These are phyloP conservation scores for Botryotinia narcissicola DNA, from an alignment of 2,329 filamentous ascomycete species.

Conservation along the genomic window DNA sequence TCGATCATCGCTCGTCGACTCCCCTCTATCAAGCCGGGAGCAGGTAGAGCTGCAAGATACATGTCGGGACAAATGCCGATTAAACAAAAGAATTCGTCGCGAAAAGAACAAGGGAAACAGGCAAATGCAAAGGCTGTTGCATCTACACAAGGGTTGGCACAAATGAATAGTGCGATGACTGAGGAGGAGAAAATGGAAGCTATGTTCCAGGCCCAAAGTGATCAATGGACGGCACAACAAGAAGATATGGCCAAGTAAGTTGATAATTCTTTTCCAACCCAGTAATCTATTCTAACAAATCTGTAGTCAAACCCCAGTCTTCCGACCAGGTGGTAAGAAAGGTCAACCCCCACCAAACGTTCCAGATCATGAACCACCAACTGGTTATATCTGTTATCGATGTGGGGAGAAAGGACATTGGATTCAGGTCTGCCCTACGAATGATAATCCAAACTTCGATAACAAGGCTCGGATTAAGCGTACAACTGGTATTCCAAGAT, in stretches of 20 bases:
- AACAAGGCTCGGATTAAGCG: conserved; percentile 90
- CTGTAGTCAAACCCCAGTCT: conserved; percentile 59
- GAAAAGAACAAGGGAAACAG: conserved; percentile 63
- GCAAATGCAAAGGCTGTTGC: conserved; percentile 53
- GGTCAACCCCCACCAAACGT: conserved; percentile 59
- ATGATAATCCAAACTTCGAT: conserved; percentile 94
- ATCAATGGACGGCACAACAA: conserved; percentile 91
- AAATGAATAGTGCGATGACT: conserved; percentile 77
- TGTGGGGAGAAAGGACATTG: conserved; percentile 98
- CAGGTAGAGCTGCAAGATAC: conserved; percentile 89
- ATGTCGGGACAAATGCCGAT: conserved; percentile 94
- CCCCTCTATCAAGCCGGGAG: conserved; percentile 79
- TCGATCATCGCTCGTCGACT: conserved; percentile 86
- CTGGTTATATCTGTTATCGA: conserved; percentile 93
- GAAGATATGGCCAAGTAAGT: conserved; percentile 82
- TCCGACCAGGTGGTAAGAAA: conserved; percentile 55
- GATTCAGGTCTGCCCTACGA: conserved; percentile 98
- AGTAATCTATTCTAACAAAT: conserved; percentile 38
- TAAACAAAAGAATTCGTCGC: conserved; percentile 76
- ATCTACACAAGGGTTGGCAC: conserved; percentile 52
- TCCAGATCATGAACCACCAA: conserved; percentile 88
- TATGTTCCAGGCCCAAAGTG: conserved; percentile 85
- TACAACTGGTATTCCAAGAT: conserved; percentile 93
- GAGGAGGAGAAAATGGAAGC: conserved; percentile 93
- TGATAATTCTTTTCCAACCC: conserved; percentile 38